phyloP scores from a whole-genome alignment of 768 basidiomycete species.

The Lactarius akahatsu region DNA sequence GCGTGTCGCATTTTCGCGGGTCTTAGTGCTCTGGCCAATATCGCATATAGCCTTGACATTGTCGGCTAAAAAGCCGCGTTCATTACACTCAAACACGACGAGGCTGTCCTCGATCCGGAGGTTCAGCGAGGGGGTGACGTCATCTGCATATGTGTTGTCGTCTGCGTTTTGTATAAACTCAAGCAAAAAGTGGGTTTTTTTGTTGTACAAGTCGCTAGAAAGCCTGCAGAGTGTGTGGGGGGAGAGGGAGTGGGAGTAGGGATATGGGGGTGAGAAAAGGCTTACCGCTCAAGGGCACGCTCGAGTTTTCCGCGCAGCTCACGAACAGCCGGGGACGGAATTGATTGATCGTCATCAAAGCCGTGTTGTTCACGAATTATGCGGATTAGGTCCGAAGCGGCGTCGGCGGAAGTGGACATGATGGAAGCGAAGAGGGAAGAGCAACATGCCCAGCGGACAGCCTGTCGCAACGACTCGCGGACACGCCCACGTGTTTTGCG shows the following conservation, averaged over 20 bases:
- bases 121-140: conserved; percentile 23
- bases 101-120: conserved; percentile 22
- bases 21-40: conserved; percentile 34
- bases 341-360: conserved; percentile 11
- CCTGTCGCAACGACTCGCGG: not conserved
- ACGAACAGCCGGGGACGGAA: conserved; percentile 1
- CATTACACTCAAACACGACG: conserved; percentile 32
- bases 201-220: conserved; percentile 33
- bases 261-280: not conserved
- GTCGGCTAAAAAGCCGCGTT: conserved; percentile 29
- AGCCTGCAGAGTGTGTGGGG: conserved; percentile 20
- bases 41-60: conserved; percentile 34
- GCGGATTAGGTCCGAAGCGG: conserved; percentile 10
- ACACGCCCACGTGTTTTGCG: not conserved
- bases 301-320: conserved; percentile 24
- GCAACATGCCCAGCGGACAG: not conserved
- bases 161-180: conserved; percentile 36
- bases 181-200: conserved; percentile 34
- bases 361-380: conserved; percentile 19
- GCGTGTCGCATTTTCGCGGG: conserved; percentile 12
- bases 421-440: not conserved
- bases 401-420: not conserved
- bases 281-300: conserved; percentile 28
- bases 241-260: too few species aligned
- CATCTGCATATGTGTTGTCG: conserved; percentile 30